phyloP scores from a whole-genome alignment of 2,329 filamentous ascomycete genomes.

The Neofusicoccum kwambonambiense region DNA sequence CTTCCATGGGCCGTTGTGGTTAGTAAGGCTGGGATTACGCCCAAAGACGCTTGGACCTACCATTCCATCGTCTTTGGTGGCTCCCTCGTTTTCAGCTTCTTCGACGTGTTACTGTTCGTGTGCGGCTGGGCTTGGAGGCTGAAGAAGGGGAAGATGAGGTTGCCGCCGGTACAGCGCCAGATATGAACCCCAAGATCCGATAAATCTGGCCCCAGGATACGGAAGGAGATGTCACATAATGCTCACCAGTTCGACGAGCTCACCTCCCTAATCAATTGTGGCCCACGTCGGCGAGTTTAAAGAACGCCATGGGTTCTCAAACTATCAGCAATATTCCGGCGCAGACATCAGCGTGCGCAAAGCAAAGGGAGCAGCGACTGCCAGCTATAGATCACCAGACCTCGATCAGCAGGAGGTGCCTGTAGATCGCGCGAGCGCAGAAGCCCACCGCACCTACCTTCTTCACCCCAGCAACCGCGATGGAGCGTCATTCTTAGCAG shows the following conservation, averaged over 20 bases:
- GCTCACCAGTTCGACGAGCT: too few relatives aligned
- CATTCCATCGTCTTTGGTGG: constrained; percentile 67
- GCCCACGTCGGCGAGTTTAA: too few relatives aligned
- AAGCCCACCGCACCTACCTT: background rate
- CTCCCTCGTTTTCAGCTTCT: constrained; percentile 65
- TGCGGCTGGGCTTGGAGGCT: constrained; percentile 54
- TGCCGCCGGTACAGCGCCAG: background rate
- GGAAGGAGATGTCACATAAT: too few relatives aligned
- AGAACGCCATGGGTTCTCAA: too few relatives aligned
- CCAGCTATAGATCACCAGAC: too few relatives aligned
- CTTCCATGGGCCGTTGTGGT: constrained; percentile 68
- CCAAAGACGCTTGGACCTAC: constrained; percentile 64
- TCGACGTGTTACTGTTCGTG: constrained; percentile 53
- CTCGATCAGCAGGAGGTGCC: too few relatives aligned
- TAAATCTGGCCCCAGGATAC: too few relatives aligned
- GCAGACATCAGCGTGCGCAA: too few relatives aligned
- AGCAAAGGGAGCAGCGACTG: too few relatives aligned
- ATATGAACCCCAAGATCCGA: background rate
- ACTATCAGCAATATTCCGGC: too few relatives aligned
- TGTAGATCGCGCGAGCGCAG: background rate
- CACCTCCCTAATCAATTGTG: too few relatives aligned
- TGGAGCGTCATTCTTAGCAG: too few relatives aligned
- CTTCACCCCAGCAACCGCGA: background rate
- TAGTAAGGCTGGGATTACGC: constrained; percentile 39
- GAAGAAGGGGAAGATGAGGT: constrained; percentile 5